Conservation (phyloP, 2,329 filamentous ascomycete genomes). For the Diplodia mutila region DNA sequence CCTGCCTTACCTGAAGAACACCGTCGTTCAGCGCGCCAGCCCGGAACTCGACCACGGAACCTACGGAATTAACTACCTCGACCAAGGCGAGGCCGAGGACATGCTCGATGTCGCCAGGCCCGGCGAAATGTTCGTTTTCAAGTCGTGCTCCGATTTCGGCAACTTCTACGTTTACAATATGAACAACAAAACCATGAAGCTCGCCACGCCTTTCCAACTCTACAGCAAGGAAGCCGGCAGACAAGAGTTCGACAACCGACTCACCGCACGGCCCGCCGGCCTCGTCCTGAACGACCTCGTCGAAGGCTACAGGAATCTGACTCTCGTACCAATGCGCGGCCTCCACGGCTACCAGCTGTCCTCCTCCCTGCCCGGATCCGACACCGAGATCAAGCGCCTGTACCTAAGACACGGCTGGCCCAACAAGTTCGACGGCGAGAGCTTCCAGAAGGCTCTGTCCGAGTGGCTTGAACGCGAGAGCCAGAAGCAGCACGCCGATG, state of each 20-base stretch:
- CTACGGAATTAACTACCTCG: slow-evolving; percentile 25
- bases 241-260: slow-evolving; percentile 3
- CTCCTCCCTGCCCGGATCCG: slow-evolving; percentile 22
- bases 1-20: slow-evolving; percentile 52
- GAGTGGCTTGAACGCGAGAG: slow-evolving; percentile 20
- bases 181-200: slow-evolving; percentile 10
- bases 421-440: slow-evolving; percentile 21
- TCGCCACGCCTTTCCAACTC: slow-evolving; percentile 20
- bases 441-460: slow-evolving; percentile 15
- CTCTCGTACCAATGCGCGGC: slow-evolving; percentile 21
- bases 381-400: slow-evolving; percentile 22
- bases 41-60: slow-evolving; percentile 74
- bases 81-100: slow-evolving; percentile 22
- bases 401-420: slow-evolving; percentile 23
- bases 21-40: slow-evolving; percentile 96
- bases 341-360: slow-evolving; percentile 18
- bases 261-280: slow-evolving; percentile 2
- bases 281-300: slow-evolving; percentile 15
- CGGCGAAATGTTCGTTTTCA: slow-evolving; percentile 20
- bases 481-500: slow-evolving; percentile 6
- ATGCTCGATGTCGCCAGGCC: slow-evolving; percentile 15
- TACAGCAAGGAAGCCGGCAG: slow-evolving; percentile 19
- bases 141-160: slow-evolving; percentile 24
- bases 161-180: slow-evolving; percentile 24
- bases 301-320: slow-evolving; percentile 8